Conservation (phyloP, 306 rosid species). For the Rubus idaeus region DNA sequence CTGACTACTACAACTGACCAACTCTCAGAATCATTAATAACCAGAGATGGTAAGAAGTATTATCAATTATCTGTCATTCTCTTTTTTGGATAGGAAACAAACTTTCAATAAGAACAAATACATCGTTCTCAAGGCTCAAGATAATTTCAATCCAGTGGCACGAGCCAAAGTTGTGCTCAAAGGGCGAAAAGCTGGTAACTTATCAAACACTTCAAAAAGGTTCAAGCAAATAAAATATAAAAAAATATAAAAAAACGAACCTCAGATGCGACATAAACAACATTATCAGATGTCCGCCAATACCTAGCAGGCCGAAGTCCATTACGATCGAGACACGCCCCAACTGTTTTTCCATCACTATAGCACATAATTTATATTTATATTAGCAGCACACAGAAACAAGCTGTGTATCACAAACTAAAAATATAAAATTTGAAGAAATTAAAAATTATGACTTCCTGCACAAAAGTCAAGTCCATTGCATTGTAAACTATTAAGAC, state of each 20-base stretch:
- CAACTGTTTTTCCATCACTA: conserved; percentile 99
- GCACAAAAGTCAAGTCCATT: not conserved
- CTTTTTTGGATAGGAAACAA: not conserved
- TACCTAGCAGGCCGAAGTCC: conserved; percentile 99
- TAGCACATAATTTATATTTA: conserved; percentile 32
- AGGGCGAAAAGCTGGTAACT: conserved; percentile 19
- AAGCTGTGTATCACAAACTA: conserved; percentile 2
- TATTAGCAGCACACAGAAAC: conserved; percentile 32
- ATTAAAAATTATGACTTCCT: not conserved
- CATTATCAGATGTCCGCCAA: conserved; percentile 97
- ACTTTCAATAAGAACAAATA: not conserved
- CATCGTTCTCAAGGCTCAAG: not conserved
- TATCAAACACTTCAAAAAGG: conserved; percentile 24
- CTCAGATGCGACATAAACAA: conserved; percentile 99
- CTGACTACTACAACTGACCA: not conserved
- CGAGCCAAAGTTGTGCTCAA: conserved; percentile 7
- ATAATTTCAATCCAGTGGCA: not conserved
- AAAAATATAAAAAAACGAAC: conserved; percentile 49
- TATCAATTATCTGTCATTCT: not conserved
- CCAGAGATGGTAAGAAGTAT: not conserved
- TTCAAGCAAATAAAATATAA: conserved; percentile 2
- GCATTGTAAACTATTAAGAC: not conserved
- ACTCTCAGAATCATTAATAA: not conserved
- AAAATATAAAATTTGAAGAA: not conserved
- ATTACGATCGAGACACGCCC: conserved; percentile 97